These are phyloP conservation scores for Yamadazyma membranifaciens DNA, from an alignment of 1,139 yeast genomes.

Conservation along the genomic window DNA sequence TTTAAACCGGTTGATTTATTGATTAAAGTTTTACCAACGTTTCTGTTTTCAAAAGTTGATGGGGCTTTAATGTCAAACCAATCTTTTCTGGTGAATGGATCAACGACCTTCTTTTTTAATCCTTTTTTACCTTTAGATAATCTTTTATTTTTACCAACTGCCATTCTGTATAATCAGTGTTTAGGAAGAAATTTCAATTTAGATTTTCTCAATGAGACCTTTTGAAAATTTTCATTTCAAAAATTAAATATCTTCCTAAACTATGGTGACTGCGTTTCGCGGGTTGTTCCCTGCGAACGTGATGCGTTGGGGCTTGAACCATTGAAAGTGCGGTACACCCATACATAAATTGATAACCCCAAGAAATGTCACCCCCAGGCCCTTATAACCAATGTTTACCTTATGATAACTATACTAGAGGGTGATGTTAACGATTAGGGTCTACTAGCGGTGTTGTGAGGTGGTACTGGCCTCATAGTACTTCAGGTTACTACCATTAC, in stretches of 20 bases:
- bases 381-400: no score
- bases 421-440: no score
- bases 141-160: constrained; percentile 56
- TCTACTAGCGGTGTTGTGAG: no score
- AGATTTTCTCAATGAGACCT: constrained; percentile 1
- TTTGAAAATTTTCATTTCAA: constrained; percentile 1
- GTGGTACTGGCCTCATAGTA: no score
- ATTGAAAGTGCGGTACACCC: constrained; percentile 40
- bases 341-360: no score
- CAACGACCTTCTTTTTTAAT: constrained; percentile 52
- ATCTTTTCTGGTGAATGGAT: constrained; percentile 53
- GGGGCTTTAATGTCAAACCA: constrained; percentile 56
- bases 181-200: no score
- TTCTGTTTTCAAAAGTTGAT: constrained; percentile 50
- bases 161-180: constrained; percentile 25
- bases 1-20: constrained; percentile 53
- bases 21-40: constrained; percentile 52
- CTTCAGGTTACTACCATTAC: no score
- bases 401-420: no score
- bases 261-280: no score
- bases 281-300: not conserved
- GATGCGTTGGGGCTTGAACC: constrained; percentile 10
- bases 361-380: no score
- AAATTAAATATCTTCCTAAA: no score
- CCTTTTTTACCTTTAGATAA: constrained; percentile 55